phyloP scores from a whole-genome alignment of 2,329 filamentous ascomycete genomes.

The Trichoderma lentiforme region DNA sequence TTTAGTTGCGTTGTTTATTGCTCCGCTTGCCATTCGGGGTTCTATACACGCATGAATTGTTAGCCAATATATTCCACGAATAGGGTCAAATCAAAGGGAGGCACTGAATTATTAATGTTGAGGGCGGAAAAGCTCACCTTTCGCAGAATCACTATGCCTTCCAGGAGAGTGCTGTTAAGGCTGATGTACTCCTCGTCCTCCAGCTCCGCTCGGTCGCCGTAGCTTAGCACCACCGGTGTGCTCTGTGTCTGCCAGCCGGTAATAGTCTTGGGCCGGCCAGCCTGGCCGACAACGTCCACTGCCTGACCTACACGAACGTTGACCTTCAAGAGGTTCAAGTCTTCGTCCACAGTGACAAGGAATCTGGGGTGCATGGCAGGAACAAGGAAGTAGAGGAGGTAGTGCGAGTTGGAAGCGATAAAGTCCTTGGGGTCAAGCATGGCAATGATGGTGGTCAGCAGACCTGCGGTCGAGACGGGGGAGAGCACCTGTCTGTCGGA shows the following conservation, averaged over 20 bases:
- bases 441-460: slow-evolving; percentile 85
- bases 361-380: slow-evolving; percentile 97
- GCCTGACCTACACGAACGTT: slow-evolving; percentile 97
- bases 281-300: slow-evolving; percentile 96
- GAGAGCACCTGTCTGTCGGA: slow-evolving; percentile 96
- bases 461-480: slow-evolving; percentile 80
- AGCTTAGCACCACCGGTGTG: slow-evolving; percentile 92
- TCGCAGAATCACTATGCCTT: slow-evolving; percentile 91
- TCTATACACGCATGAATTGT: slow-evolving; percentile 25
- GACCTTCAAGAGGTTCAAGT: slow-evolving; percentile 88
- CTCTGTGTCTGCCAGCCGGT: slow-evolving; percentile 99
- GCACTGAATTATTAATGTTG: neutral
- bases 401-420: slow-evolving; percentile 67
- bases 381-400: slow-evolving; percentile 94
- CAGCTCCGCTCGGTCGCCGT: slow-evolving; percentile 92
- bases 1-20: slow-evolving; percentile 32
- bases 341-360: slow-evolving; percentile 92
- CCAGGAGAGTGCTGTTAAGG: slow-evolving; percentile 75
- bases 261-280: slow-evolving; percentile 96
- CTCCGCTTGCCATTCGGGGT: slow-evolving; percentile 40
- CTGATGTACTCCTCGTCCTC: slow-evolving; percentile 97
- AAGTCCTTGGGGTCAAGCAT: slow-evolving; percentile 95
- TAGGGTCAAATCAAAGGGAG: neutral
- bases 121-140: slow-evolving; percentile 63
- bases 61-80: neutral